phyloP scores from a whole-genome alignment of 192 early-diverging fungal species.

The Podila minutissima region DNA sequence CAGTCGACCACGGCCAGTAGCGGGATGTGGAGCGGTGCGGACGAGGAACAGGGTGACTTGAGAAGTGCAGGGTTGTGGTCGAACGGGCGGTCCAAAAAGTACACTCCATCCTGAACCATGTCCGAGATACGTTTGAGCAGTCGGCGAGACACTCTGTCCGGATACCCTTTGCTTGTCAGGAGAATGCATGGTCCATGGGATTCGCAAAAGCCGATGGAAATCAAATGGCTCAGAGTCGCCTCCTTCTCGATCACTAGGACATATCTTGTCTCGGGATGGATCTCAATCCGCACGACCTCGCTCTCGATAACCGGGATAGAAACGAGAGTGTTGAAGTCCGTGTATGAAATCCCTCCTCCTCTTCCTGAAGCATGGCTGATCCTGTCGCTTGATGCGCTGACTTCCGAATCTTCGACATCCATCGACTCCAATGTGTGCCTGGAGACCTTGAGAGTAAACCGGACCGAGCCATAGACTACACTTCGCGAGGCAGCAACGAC shows the following conservation, averaged over 20 bases:
- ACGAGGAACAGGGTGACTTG: background rate
- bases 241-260: slow-evolving; percentile 44
- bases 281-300: slow-evolving; percentile 29
- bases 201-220: slow-evolving; percentile 27
- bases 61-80: no score
- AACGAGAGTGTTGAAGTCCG: slow-evolving; percentile 31
- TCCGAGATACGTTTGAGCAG: slow-evolving; percentile 14
- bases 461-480: slow-evolving; percentile 24
- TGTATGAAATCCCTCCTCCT: background rate
- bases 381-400: background rate
- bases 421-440: no score
- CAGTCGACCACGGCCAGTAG: slow-evolving; percentile 35
- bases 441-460: slow-evolving; percentile 3
- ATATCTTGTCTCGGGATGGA: slow-evolving; percentile 27
- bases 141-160: slow-evolving; percentile 15
- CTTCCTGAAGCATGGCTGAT: background rate
- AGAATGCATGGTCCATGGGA: slow-evolving; percentile 35
- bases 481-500: slow-evolving; percentile 33
- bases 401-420: background rate
- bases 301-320: slow-evolving; percentile 13
- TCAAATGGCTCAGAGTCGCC: slow-evolving; percentile 22
- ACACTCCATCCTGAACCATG: slow-evolving; percentile 17
- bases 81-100: background rate
- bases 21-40: slow-evolving; percentile 14
- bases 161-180: slow-evolving; percentile 45